These are phyloP conservation scores for Ceratocystiopsis sp. DNA, from an alignment of 2,329 filamentous ascomycete species.

Conservation along the genomic window DNA sequence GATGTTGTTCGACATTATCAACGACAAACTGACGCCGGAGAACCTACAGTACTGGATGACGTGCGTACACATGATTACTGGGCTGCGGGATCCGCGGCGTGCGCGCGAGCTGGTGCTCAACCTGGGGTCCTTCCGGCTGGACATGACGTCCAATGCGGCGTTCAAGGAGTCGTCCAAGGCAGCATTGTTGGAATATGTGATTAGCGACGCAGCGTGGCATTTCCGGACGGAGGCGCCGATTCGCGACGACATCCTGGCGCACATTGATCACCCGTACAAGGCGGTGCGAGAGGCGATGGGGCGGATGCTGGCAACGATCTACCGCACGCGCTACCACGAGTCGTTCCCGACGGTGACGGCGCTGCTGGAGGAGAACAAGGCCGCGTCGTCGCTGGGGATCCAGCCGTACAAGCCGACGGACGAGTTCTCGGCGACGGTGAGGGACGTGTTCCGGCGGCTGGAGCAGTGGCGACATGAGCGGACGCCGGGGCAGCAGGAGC, in stretches of 20 bases:
- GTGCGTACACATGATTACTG: slow-evolving; percentile 76
- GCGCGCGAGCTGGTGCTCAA: slow-evolving; percentile 73
- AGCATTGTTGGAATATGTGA: slow-evolving; percentile 71
- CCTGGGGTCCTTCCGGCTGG: slow-evolving; percentile 70
- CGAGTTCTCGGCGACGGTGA: slow-evolving; percentile 57
- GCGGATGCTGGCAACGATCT: slow-evolving; percentile 71
- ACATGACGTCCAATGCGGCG: slow-evolving; percentile 88
- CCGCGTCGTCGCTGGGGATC: slow-evolving; percentile 64
- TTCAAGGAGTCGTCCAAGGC: slow-evolving; percentile 99
- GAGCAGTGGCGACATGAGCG: slow-evolving; percentile 80
- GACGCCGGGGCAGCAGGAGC: slow-evolving; percentile 74
- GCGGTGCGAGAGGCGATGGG: slow-evolving; percentile 91
- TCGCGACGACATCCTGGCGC: slow-evolving; percentile 69
- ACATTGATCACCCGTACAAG: slow-evolving; percentile 96
- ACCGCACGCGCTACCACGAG: slow-evolving; percentile 84
- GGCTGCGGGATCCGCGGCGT: slow-evolving; percentile 77
- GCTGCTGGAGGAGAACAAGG: slow-evolving; percentile 63
- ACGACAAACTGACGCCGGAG: slow-evolving; percentile 85
- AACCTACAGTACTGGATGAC: slow-evolving; percentile 92
- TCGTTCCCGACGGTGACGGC: slow-evolving; percentile 66
- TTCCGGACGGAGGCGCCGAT: slow-evolving; percentile 84
- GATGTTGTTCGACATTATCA: slow-evolving; percentile 68
- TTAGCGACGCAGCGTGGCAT: slow-evolving; percentile 86
- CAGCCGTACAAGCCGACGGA: slow-evolving; percentile 65
- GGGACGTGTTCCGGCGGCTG: slow-evolving; percentile 58